These are phyloP conservation scores for Cotoneaster glaucophyllus DNA, from an alignment of 306 rosid genomes.

Conservation along the genomic window DNA sequence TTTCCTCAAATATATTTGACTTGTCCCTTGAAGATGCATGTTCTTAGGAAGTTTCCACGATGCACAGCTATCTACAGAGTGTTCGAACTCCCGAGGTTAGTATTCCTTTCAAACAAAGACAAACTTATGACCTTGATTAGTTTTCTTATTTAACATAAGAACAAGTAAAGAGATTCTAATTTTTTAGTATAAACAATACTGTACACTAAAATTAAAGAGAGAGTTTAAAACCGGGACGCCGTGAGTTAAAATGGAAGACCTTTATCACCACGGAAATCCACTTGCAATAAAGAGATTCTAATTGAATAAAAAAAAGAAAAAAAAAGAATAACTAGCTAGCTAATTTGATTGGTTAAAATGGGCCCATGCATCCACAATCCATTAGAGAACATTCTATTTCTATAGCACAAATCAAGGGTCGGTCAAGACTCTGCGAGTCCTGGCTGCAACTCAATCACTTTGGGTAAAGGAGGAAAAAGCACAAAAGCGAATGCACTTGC, in stretches of 20 bases:
- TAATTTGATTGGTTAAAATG: neutral
- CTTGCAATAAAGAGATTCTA: too few relatives aligned
- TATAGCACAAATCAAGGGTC: conserved; percentile 15
- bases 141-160: neutral
- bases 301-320: too few relatives aligned
- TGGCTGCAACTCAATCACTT: conserved; percentile 18
- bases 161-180: neutral
- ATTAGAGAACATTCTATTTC: conserved; percentile 22
- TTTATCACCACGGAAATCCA: too few relatives aligned
- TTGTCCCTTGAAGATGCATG: neutral
- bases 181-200: too few relatives aligned
- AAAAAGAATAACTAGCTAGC: neutral
- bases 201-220: too few relatives aligned
- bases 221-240: too few relatives aligned
- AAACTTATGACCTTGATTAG: neutral
- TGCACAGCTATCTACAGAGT: neutral
- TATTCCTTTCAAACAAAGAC: neutral
- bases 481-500: neutral
- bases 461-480: neutral
- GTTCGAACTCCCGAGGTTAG: neutral
- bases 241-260: neutral
- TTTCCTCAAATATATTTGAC: neutral
- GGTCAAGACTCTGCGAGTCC: conserved; percentile 13
- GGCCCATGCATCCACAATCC: neutral
- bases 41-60: too few relatives aligned